Base-by-base conservation (phyloP, 1,284 basidiomycete genomes). In the Tausonia pullulans region DNA sequence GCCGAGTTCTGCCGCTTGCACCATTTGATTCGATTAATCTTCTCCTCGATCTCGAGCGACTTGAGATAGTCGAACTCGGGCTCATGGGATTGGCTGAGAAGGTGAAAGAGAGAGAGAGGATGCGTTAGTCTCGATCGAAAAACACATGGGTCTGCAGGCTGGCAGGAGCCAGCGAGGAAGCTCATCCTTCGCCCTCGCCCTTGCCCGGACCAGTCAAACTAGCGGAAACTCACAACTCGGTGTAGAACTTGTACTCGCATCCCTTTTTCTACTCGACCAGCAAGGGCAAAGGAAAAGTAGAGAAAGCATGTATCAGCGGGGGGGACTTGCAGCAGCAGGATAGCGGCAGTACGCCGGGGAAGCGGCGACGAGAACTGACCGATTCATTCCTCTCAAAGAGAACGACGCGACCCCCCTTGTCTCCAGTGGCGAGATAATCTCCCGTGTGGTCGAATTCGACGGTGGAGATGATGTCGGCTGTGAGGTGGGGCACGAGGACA, bases 21-120 rank as follows among this genome's bases (percentile, higher is more conserved):
- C 96, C 96, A 98, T 77, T 94, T 91, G 83, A 98, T 99, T 84
- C 97, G 91, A 82, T 98, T 98, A 82, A 98, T 98, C 87, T 99
- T 98, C 82, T 98, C 96, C 79, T 99, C 96, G 76, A 99, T 99
- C 82, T 98, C 96, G 70, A 98, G 82, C 45, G 92, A 96, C 81
- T 99, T 99, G 76, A 99, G 86, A 77, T 99, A 99, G 81, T 99
- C 96, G 77, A 99, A 99, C 77, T 99, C 96, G 66, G 96, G 96
- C 77, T 99, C 96, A 77, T 99, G 96, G 55, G 92, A 96, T 81
- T 99, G 96, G 58, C 41, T 65, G 43, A 54, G 27, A 45, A n/a
- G 16, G 8, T 10, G 27, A 40, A 16, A 45, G 13, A 51, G 2
- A 27, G 27, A 14, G 8, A 58, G 7, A 45, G 27, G 55, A 44